A percentile compares a stretch with the other conserved stretches of the same genome.
phyloP scores from a whole-genome alignment of 75 land plant genomes.

The Cupressus sempervirens region DNA sequence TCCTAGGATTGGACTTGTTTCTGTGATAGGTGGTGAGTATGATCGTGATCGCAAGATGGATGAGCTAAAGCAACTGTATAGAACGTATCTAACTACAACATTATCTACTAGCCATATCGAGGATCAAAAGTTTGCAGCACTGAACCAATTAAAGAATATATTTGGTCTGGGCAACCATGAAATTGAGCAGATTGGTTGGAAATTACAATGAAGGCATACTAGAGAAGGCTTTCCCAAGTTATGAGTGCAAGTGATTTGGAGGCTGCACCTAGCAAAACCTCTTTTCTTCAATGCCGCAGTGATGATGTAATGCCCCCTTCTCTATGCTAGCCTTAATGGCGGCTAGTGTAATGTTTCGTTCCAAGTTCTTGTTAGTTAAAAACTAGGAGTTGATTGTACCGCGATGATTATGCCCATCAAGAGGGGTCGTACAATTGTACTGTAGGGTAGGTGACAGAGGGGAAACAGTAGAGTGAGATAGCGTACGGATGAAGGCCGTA shows the following conservation, averaged over 20 bases:
- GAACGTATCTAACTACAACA: conserved; percentile 65
- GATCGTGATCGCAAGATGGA: conserved; percentile 79
- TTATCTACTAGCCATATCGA: conserved; percentile 65
- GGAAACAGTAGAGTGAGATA: too few relatives aligned
- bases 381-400: too few relatives aligned
- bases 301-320: too few relatives aligned
- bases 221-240: conserved; percentile 65
- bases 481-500: too few relatives aligned
- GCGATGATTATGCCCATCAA: too few relatives aligned
- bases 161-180: conserved; percentile 91
- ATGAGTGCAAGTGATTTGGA: conserved; percentile 71
- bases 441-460: too few relatives aligned
- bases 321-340: too few relatives aligned
- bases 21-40: conserved; percentile 83
- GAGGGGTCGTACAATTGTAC: too few relatives aligned
- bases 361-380: too few relatives aligned
- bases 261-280: conserved; percentile 87
- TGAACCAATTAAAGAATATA: conserved; percentile 74
- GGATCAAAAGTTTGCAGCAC: conserved; percentile 58
- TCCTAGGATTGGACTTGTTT: conserved; percentile 70
- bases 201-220: conserved; percentile 72
- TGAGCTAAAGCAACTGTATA: conserved; percentile 79
- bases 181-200: conserved; percentile 70
- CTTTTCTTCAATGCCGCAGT: conserved; percentile 84
- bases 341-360: too few relatives aligned